Conservation (phyloP, 164 flowering plant genomes). For the Sedum album region DNA sequence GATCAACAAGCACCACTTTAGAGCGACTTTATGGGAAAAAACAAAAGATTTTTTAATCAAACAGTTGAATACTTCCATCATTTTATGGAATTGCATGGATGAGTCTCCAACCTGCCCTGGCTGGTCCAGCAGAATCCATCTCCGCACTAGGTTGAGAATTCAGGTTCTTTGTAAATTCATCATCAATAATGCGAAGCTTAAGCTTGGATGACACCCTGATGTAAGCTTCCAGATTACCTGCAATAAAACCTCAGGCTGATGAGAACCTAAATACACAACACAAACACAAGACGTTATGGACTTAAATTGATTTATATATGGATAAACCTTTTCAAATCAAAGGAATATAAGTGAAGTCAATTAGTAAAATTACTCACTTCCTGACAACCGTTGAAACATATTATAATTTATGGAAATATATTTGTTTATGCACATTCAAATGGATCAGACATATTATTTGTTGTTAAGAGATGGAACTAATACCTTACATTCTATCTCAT, state of each 20-base stretch:
- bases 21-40: not conserved
- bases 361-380: no score
- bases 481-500: not conserved
- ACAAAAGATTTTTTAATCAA: not conserved
- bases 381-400: no score
- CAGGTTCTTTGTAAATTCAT: constrained; percentile 29
- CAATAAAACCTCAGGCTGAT: constrained; percentile 7
- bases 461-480: no score
- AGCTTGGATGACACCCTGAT: constrained; percentile 71
- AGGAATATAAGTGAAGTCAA: no score
- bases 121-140: constrained; percentile 38
- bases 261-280: not conserved
- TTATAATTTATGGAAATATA: no score
- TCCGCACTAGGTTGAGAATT: constrained; percentile 34
- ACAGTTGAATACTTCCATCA: not conserved
- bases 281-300: not conserved
- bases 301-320: no score
- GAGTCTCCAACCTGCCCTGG: constrained; percentile 47
- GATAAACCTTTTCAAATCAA: no score
- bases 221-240: constrained; percentile 74
- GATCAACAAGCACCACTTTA: not conserved
- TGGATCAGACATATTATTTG: no score
- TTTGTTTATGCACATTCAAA: no score
- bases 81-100: not conserved
- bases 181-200: constrained; percentile 57